Conservation (phyloP, 2,329 filamentous ascomycete genomes). For the Macrophomina phaseolina region DNA sequence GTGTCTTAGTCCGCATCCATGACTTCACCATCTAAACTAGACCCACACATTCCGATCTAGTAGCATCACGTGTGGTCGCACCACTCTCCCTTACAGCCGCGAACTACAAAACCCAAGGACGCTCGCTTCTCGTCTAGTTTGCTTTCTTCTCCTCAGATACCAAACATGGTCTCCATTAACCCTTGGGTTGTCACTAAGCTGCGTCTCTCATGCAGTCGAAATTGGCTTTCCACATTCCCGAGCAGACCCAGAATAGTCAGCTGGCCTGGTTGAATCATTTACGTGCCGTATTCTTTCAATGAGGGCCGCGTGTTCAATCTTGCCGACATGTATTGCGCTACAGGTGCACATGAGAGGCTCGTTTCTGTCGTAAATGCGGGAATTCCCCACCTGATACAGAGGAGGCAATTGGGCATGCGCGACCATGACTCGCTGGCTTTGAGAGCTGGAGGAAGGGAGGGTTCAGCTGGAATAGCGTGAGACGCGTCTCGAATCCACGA, state of each 20-base stretch:
- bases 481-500: too few species aligned
- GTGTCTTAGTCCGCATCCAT: background rate
- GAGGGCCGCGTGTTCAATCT: slow-evolving; percentile 1
- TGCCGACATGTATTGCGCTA: background rate
- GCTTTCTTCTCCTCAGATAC: slow-evolving; percentile 12
- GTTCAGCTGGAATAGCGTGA: background rate
- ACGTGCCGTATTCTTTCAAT: background rate
- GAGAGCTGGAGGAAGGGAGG: background rate
- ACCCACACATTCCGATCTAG: background rate
- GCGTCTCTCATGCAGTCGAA: background rate
- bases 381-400: background rate
- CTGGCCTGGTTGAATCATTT: background rate
- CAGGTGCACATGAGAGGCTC: background rate
- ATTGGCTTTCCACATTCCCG: slow-evolving; percentile 29
- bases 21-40: slow-evolving; percentile 2
- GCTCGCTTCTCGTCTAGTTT: background rate
- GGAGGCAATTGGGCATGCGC: background rate
- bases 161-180: slow-evolving; percentile 22
- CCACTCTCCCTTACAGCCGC: background rate
- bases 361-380: background rate
- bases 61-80: slow-evolving; percentile 8
- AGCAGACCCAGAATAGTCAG: slow-evolving; percentile 19
- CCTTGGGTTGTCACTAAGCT: slow-evolving; percentile 27
- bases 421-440: background rate
- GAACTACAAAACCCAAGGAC: background rate